A percentile compares a stretch with the other conserved stretches of the same genome.
Conservation (phyloP, 306 rosid species). For the Comarum palustre region DNA sequence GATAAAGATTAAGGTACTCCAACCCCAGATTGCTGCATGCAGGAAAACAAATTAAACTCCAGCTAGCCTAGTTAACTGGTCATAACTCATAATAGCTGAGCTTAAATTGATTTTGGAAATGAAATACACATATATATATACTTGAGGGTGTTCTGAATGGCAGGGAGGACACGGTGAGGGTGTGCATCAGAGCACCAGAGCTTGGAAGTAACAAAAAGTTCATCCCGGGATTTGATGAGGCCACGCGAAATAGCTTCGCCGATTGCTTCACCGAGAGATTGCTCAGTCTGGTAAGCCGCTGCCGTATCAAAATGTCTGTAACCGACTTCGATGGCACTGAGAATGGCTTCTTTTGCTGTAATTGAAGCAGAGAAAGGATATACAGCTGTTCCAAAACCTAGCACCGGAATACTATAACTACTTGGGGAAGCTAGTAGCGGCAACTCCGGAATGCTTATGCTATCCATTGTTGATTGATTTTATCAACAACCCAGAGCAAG, state of each 20-base stretch:
- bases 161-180: slow-evolving; percentile 47
- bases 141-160: slow-evolving; percentile 47
- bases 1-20: slow-evolving; percentile 27
- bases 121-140: not conserved
- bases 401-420: slow-evolving; percentile 19
- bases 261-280: slow-evolving; percentile 32
- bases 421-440: not conserved
- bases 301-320: slow-evolving; percentile 39
- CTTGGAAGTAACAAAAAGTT: slow-evolving; percentile 61
- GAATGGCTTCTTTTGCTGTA: slow-evolving; percentile 15
- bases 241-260: slow-evolving; percentile 31
- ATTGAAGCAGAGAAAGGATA: not conserved
- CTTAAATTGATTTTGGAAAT: not conserved
- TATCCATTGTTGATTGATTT: not conserved
- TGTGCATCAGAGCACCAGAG: slow-evolving; percentile 46
- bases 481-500: not conserved
- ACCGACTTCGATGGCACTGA: slow-evolving; percentile 36
- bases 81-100: not conserved
- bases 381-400: slow-evolving; percentile 32
- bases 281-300: slow-evolving; percentile 23
- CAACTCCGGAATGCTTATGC: not conserved
- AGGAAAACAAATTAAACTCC: not conserved
- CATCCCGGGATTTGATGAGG: slow-evolving; percentile 43
- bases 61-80: not conserved
- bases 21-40: slow-evolving; percentile 18